phyloP scores from a whole-genome alignment of 108 stramenopile species.

The Skeletonema tropicum region DNA sequence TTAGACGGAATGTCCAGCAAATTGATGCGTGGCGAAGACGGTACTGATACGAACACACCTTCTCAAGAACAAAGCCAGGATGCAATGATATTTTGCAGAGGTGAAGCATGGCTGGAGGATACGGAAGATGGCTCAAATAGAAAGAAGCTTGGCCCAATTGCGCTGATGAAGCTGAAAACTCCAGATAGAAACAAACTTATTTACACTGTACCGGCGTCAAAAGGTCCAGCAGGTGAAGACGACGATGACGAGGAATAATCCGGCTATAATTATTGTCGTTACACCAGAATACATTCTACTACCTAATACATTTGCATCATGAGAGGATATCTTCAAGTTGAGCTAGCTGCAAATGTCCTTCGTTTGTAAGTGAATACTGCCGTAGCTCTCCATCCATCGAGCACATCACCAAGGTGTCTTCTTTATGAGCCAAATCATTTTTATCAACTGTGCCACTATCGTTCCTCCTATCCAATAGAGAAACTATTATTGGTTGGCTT shows the following conservation, averaged over 20 bases:
- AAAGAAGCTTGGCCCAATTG: slow-evolving; percentile 69
- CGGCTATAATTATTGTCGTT: background rate
- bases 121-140: slow-evolving; percentile 60
- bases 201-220: slow-evolving; percentile 42
- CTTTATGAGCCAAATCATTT: background rate
- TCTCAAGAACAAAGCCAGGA: slow-evolving; percentile 21
- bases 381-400: slow-evolving; percentile 35
- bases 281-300: background rate
- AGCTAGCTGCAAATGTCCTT: slow-evolving; percentile 16
- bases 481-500: slow-evolving; percentile 16
- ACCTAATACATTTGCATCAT: background rate
- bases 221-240: background rate
- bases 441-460: slow-evolving; percentile 2
- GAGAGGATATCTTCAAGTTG: slow-evolving; percentile 45
- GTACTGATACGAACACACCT: background rate
- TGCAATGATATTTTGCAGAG: slow-evolving; percentile 41
- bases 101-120: slow-evolving; percentile 72
- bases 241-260: slow-evolving; percentile 8
- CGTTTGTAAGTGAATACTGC: slow-evolving; percentile 30
- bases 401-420: slow-evolving; percentile 37
- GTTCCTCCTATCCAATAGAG: slow-evolving; percentile 31
- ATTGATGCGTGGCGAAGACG: slow-evolving; percentile 20
- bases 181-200: slow-evolving; percentile 40
- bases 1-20: slow-evolving; percentile 38
- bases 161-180: slow-evolving; percentile 62